Percentiles rank a stretch among this genome's conserved stretches.
These are phyloP conservation scores for Penicillium flavigenum DNA, from an alignment of 495 filamentous ascomycete genomes.

Conservation along the genomic window DNA sequence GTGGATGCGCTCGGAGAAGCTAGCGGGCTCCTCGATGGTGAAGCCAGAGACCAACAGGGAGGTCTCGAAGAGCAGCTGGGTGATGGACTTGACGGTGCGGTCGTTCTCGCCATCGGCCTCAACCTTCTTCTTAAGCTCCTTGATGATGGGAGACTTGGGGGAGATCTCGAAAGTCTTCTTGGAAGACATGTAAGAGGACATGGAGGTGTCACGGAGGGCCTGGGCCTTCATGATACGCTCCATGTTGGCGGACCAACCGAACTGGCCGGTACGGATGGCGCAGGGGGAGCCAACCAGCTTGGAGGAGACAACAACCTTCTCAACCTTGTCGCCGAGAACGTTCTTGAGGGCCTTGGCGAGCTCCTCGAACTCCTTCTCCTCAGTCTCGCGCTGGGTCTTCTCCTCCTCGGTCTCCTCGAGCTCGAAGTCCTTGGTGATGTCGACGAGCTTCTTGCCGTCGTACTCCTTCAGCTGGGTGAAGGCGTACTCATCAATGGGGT, in stretches of 20 bases:
- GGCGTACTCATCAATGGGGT: slow-evolving; percentile 99
- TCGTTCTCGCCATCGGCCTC: slow-evolving; percentile 96
- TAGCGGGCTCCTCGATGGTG: slow-evolving; percentile 97
- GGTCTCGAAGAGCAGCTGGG: slow-evolving; percentile 96
- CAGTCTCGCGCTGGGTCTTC: slow-evolving; percentile 92
- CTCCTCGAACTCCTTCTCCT: slow-evolving; percentile 96
- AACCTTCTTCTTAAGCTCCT: slow-evolving; percentile 98
- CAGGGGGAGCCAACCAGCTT: slow-evolving; percentile 95
- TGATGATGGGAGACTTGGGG: slow-evolving; percentile 95
- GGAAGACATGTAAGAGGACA: slow-evolving; percentile 99
- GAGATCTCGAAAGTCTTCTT: slow-evolving; percentile 99
- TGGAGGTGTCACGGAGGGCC: slow-evolving; percentile 98
- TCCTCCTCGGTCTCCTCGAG: slow-evolving; percentile 99
- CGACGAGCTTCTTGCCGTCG: slow-evolving; percentile 99
- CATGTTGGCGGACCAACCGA: slow-evolving; percentile 99
- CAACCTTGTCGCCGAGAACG: slow-evolving; percentile 97
- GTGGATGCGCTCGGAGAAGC: slow-evolving; percentile 98
- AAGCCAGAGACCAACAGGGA: slow-evolving; percentile 97
- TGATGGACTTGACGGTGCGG: slow-evolving; percentile 97
- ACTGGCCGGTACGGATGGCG: slow-evolving; percentile 99
- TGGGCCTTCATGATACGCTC: slow-evolving; percentile 99
- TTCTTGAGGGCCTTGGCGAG: slow-evolving; percentile 98
- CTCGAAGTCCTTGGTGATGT: slow-evolving; percentile 99
- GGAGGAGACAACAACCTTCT: slow-evolving; percentile 99
- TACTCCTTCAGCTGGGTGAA: slow-evolving; percentile 99